Evolutionary conservation across 805 yeast genomes (phyloP).

Genomic region (Candida hispaniensis): DNA sequence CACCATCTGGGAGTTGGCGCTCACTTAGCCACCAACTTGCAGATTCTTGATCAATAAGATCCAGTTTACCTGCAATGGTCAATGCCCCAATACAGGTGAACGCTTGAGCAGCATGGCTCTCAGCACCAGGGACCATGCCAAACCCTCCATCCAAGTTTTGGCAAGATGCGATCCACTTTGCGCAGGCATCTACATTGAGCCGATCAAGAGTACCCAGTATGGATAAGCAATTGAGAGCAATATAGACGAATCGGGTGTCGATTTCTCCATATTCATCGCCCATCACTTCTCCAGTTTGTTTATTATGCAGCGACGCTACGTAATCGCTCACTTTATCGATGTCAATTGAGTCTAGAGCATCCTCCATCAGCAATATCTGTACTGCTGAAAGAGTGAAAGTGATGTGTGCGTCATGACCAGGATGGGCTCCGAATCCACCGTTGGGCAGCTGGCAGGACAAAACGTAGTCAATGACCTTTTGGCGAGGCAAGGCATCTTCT

Average conservation of each 20-base stretch:
- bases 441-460: constrained; percentile 42
- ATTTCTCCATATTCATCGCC: constrained; percentile 91
- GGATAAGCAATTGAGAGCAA: constrained; percentile 63
- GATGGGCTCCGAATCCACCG: constrained; percentile 80
- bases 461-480: constrained; percentile 60
- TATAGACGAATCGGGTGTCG: constrained; percentile 84
- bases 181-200: constrained; percentile 41
- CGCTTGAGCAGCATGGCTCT: constrained; percentile 83
- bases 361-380: constrained; percentile 64
- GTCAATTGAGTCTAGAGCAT: constrained; percentile 39
- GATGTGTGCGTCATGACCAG: constrained; percentile 81
- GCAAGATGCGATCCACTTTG: constrained; percentile 53
- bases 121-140: constrained; percentile 90
- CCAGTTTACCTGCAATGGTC: constrained; percentile 52
- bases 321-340: constrained; percentile 29
- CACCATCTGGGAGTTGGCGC: constrained; percentile 79
- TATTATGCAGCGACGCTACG: constrained; percentile 36
- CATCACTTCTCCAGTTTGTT: constrained; percentile 58
- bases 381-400: constrained; percentile 77
- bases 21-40: constrained; percentile 85
- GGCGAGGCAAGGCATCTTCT: constrained; percentile 44
- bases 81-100: constrained; percentile 78
- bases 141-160: constrained; percentile 93
- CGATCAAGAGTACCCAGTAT: constrained; percentile 51
- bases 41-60: constrained; percentile 34